Evolutionary conservation across 1,284 basidiomycete genomes (phyloP).

Genomic region (Cryptococcus sp.): DNA sequence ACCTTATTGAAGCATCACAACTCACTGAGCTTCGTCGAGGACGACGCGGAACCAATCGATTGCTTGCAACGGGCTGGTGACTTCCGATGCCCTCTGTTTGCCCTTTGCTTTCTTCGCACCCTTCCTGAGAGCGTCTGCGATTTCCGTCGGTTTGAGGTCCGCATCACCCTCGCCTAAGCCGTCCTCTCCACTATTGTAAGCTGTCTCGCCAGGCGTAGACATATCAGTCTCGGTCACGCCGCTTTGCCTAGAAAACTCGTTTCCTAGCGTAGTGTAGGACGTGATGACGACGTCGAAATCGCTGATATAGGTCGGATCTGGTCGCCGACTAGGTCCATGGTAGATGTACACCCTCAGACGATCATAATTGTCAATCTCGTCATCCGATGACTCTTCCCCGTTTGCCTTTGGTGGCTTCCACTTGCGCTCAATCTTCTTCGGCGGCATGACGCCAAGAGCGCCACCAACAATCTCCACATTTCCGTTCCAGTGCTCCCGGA

Average conservation of each 20-base stretch:
- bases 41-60: constrained; percentile 98
- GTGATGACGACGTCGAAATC: constrained; percentile 98
- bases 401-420: constrained; percentile 32
- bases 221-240: constrained; percentile 57
- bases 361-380: constrained; percentile 36
- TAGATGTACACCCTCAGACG: constrained; percentile 85
- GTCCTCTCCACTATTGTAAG: constrained; percentile 46
- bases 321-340: constrained; percentile 86
- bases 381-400: constrained; percentile 19
- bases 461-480: constrained; percentile 80
- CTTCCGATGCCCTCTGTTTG: constrained; percentile 59
- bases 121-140: constrained; percentile 58
- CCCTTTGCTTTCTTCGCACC: constrained; percentile 57
- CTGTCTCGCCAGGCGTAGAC: constrained; percentile 41
- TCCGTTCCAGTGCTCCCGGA: constrained; percentile 91
- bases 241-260: constrained; percentile 89
- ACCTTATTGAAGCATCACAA: constrained; percentile 12
- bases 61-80: constrained; percentile 84
- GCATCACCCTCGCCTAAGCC: constrained; percentile 62
- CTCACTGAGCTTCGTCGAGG: constrained; percentile 96
- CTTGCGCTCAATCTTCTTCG: constrained; percentile 32
- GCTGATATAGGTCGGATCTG: constrained; percentile 79
- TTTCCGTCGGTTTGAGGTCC: constrained; percentile 62
- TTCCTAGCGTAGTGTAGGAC: constrained; percentile 92
- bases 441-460: constrained; percentile 47